phyloP scores from a whole-genome alignment of 1,284 basidiomycete species.

The Tilletia walkeri region DNA sequence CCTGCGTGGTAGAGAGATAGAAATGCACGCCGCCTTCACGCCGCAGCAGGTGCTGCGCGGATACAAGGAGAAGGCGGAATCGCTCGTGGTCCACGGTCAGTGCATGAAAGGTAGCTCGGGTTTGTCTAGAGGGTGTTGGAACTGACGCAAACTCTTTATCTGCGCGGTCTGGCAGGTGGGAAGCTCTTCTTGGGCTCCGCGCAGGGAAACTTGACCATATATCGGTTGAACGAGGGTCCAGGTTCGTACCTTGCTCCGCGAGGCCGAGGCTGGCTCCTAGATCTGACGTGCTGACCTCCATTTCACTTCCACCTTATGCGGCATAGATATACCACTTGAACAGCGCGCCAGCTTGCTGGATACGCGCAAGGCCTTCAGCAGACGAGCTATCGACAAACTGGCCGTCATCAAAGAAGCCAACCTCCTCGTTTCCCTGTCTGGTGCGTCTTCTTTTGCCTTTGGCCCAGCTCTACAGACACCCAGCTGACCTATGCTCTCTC shows the following conservation, averaged over 20 bases:
- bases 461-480: not conserved
- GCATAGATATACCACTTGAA: not conserved
- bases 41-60: slow-evolving; percentile 19
- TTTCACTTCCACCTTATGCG: not conserved
- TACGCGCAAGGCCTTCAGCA: slow-evolving; percentile 58
- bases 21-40: slow-evolving; percentile 24
- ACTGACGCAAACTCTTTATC: not conserved
- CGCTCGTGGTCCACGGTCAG: slow-evolving; percentile 20
- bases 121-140: not conserved
- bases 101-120: not conserved
- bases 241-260: not conserved
- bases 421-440: slow-evolving; percentile 76
- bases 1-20: not conserved
- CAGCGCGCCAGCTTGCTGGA: slow-evolving; percentile 20
- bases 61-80: slow-evolving; percentile 20
- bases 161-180: slow-evolving; percentile 21
- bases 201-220: slow-evolving; percentile 31
- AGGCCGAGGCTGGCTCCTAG: too few species aligned
- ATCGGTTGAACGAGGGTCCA: slow-evolving; percentile 24
- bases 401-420: slow-evolving; percentile 78
- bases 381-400: slow-evolving; percentile 78
- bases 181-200: slow-evolving; percentile 44
- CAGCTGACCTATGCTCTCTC: not conserved
- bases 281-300: too few species aligned
- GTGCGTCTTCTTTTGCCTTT: slow-evolving; percentile 60